Evolutionary conservation across 768 basidiomycete genomes (phyloP), one percentile per base, ranked within the genome.

Genomic region (Psilocybe sp.): DNA sequence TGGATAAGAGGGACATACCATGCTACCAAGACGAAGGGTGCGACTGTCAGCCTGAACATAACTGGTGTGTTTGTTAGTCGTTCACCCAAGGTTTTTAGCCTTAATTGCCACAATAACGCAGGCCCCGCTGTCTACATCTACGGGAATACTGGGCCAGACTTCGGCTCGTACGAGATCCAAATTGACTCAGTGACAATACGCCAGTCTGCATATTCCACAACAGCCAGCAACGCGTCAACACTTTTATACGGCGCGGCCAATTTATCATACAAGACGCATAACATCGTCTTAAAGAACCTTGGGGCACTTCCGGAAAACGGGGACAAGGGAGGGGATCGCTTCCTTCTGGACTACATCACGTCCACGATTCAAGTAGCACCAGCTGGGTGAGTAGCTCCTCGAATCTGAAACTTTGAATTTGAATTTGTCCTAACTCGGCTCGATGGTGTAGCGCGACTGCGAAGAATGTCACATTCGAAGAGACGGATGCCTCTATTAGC

Each of bases 1-100:
- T 78, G 72, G 70, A 60, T 66, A 52, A 68, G 70, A 60, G 76
- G 74, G 4, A 78, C 75, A 10, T 78, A 62, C 49, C 76, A 78
- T 57, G 58, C 64, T 44, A 76, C 75, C 1, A 64, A 64, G n/a
- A 60, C 58, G 1, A 54, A 65, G 9, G 65, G 64, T 11, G 73
- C 75, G 6, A 63, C 64, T 6, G 51, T 77, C 7, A 60, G 56
- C 32, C 67, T 76, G 53, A 74, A 74, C 51, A 75, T 78, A 46
- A 75, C 73, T 15, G 76, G 76, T 71, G 35, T 36, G 66, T 57
- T 31, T 32, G 15, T 39, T 43, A 15, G 36, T 44, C 8, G 6
- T 35, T 14, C 28, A 13, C 15, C 11, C 11, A 14, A 8, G 18
- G 34, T 36, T 19, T 32, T 6, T 5, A 6, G 40, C 3, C 14